Evolutionary conservation across 805 yeast genomes (phyloP).

Genomic region (Yamadazyma nakazawae): DNA sequence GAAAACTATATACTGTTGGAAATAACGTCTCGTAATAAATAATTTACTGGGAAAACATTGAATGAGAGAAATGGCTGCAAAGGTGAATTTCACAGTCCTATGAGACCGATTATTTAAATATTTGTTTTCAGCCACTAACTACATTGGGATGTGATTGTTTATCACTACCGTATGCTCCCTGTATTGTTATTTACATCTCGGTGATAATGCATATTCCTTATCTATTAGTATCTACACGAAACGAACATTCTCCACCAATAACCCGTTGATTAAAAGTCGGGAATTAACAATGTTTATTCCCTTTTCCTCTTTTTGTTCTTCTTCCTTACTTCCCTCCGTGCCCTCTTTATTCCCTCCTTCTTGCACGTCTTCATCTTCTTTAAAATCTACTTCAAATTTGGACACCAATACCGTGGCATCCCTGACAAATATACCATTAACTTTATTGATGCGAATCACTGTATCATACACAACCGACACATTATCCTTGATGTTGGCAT

Average conservation of each 20-base stretch:
- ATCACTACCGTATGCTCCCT: too few species aligned
- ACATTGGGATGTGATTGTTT: too few species aligned
- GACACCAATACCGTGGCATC: slow-evolving; percentile 10
- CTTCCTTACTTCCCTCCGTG: not conserved
- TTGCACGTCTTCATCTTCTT: not conserved
- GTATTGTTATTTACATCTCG: too few species aligned
- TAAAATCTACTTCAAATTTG: slow-evolving; percentile 2
- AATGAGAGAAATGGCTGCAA: too few species aligned
- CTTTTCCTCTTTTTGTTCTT: not conserved
- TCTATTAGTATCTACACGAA: not conserved
- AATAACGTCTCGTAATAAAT: too few species aligned
- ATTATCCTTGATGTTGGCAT: not conserved
- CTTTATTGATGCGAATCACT: slow-evolving; percentile 24
- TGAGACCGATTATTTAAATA: too few species aligned
- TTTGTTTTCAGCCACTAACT: too few species aligned
- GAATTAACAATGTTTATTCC: slow-evolving; percentile 1
- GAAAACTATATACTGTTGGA: too few species aligned
- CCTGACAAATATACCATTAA: slow-evolving; percentile 32
- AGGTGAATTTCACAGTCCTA: too few species aligned
- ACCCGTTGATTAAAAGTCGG: slow-evolving; percentile 10
- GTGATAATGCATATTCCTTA: not conserved
- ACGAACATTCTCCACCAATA: slow-evolving; percentile 13
- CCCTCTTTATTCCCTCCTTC: not conserved
- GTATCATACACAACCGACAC: slow-evolving; percentile 8
- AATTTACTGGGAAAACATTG: too few species aligned